Percentiles rank a stretch among this genome's conserved stretches.
These are phyloP conservation scores for Cadophora sp. DNA, from an alignment of 2,329 filamentous ascomycete species.

Conservation along the genomic window DNA sequence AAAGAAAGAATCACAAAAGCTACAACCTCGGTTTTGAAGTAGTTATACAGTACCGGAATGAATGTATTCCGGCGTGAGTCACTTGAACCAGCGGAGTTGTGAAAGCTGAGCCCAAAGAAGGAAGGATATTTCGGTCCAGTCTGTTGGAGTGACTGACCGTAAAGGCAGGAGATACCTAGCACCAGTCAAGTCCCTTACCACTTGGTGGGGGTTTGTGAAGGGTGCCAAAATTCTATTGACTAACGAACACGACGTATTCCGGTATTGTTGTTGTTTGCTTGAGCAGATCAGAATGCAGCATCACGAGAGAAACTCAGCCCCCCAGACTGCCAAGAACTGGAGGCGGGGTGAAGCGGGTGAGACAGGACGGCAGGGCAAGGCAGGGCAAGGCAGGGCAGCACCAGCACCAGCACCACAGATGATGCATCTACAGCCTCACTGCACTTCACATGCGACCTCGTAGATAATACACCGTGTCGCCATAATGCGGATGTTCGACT, in stretches of 20 bases:
- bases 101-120: neutral
- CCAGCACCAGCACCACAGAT: too few species aligned
- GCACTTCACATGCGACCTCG: constrained; percentile 1
- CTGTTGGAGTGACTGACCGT: neutral
- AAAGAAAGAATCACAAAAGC: too few species aligned
- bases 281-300: neutral
- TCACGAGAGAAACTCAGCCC: constrained; percentile 3
- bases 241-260: neutral
- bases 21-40: neutral
- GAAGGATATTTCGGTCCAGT: neutral
- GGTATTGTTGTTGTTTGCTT: neutral
- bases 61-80: neutral
- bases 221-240: neutral
- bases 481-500: constrained; percentile 26
- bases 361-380: neutral
- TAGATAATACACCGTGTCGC: constrained; percentile 1
- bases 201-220: neutral
- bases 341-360: constrained; percentile 11
- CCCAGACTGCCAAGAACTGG: constrained; percentile 1
- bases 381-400: too few species aligned
- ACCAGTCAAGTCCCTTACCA: neutral
- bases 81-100: neutral
- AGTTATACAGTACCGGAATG: neutral
- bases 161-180: neutral
- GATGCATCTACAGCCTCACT: constrained; percentile 3